Conservation (phyloP, 23 red algal species). For the Cyanidiococcus yangmingshanensis region DNA sequence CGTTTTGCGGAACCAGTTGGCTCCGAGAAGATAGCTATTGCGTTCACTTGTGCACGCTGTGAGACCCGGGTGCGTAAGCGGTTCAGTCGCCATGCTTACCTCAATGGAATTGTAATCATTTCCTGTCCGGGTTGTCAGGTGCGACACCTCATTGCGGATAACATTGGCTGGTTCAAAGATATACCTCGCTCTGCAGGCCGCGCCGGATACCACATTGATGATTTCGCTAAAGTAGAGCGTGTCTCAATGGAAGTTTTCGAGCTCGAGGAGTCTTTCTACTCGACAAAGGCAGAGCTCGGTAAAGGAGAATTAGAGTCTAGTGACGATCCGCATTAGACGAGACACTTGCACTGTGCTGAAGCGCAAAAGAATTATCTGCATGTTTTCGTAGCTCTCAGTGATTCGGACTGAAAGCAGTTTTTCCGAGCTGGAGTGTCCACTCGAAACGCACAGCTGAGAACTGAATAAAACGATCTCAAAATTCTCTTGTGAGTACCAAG, state of each 20-base stretch:
- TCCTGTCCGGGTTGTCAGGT: conserved; percentile 39
- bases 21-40: conserved; percentile 20
- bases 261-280: background rate
- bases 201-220: conserved; percentile 8
- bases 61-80: conserved; percentile 38
- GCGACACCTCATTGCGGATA: conserved; percentile 61
- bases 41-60: conserved; percentile 51
- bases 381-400: too few species aligned
- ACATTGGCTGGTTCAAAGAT: conserved; percentile 58
- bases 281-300: background rate
- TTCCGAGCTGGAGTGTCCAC: too few species aligned
- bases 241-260: background rate
- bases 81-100: conserved; percentile 41
- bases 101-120: conserved; percentile 42
- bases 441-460: too few species aligned
- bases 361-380: too few species aligned
- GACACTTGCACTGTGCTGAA: too few species aligned
- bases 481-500: too few species aligned
- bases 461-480: too few species aligned
- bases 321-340: too few species aligned
- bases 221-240: background rate
- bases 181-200: conserved; percentile 36
- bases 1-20: background rate
- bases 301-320: too few species aligned
- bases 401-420: too few species aligned